phyloP scores from a whole-genome alignment of 352 stramenopile species.

The Globisporangium ultimum region DNA sequence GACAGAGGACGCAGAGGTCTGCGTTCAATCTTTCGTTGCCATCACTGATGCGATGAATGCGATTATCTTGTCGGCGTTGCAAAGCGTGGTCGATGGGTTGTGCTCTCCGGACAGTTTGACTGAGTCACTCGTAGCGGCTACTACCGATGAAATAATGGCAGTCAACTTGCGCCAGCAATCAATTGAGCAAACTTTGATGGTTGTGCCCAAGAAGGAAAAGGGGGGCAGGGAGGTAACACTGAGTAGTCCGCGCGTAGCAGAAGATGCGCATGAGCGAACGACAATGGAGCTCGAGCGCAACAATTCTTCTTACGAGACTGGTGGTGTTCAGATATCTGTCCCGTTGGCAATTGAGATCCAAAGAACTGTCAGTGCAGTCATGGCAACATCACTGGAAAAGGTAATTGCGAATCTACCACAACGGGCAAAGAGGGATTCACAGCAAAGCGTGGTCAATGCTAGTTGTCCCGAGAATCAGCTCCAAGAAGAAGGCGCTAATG shows the following conservation, averaged over 20 bases:
- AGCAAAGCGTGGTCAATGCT: neutral
- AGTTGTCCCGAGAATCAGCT: neutral
- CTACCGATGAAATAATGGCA: neutral
- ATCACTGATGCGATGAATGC: conserved; percentile 16
- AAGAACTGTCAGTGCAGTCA: conserved; percentile 17
- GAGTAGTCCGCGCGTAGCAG: neutral
- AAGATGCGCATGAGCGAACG: too few species aligned
- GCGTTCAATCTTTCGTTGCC: conserved; percentile 15
- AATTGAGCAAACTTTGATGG: neutral
- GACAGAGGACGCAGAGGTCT: neutral
- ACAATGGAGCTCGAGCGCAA: neutral
- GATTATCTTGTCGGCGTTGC: conserved; percentile 25
- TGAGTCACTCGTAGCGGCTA: conserved; percentile 14
- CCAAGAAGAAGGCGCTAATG: neutral
- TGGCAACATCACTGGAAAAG: conserved; percentile 20
- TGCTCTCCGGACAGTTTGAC: conserved; percentile 7
- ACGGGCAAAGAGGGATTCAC: neutral
- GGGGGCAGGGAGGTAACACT: neutral
- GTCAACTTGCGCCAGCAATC: neutral
- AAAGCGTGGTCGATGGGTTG: conserved; percentile 20
- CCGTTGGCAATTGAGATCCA: conserved; percentile 23
- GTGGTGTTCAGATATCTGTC: conserved; percentile 11
- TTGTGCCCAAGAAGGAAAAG: neutral
- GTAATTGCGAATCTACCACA: conserved; percentile 16
- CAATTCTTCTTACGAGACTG: neutral